These are phyloP conservation scores for Prunus davidiana DNA, from an alignment of 306 rosid species.

Conservation along the genomic window DNA sequence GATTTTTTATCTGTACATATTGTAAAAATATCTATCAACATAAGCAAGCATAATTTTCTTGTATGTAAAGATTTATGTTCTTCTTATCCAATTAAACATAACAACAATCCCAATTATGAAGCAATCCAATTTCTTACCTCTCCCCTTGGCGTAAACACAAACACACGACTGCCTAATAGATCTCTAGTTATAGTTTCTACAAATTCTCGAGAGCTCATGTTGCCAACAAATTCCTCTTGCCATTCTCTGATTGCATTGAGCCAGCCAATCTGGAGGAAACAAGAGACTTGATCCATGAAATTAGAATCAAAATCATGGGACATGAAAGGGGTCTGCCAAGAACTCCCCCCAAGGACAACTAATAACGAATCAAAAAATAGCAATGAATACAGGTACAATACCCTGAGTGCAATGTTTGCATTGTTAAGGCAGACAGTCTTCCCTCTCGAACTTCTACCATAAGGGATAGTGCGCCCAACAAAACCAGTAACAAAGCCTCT, in stretches of 20 bases:
- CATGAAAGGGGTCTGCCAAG: slow-evolving; percentile 10
- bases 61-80: background rate
- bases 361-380: slow-evolving; percentile 14
- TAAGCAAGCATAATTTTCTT: slow-evolving; percentile 12
- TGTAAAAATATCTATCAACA: slow-evolving; percentile 17
- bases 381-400: slow-evolving; percentile 34
- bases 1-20: slow-evolving; percentile 77
- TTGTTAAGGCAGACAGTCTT: slow-evolving; percentile 84
- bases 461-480: slow-evolving; percentile 63
- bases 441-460: slow-evolving; percentile 73
- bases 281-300: slow-evolving; percentile 38
- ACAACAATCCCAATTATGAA: slow-evolving; percentile 1
- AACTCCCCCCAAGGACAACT: slow-evolving; percentile 29
- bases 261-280: slow-evolving; percentile 88
- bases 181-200: slow-evolving; percentile 96
- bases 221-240: slow-evolving; percentile 99
- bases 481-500: slow-evolving; percentile 61
- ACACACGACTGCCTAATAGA: slow-evolving; percentile 91
- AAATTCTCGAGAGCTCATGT: slow-evolving; percentile 99
- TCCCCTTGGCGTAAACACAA: slow-evolving; percentile 97
- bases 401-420: slow-evolving; percentile 98
- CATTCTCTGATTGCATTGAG: slow-evolving; percentile 99
- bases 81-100: slow-evolving; percentile 2
- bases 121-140: slow-evolving; percentile 59
- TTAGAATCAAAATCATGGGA: slow-evolving; percentile 23